phyloP scores from a whole-genome alignment of 768 basidiomycete genomes.

The Rhodocollybia butyracea region DNA sequence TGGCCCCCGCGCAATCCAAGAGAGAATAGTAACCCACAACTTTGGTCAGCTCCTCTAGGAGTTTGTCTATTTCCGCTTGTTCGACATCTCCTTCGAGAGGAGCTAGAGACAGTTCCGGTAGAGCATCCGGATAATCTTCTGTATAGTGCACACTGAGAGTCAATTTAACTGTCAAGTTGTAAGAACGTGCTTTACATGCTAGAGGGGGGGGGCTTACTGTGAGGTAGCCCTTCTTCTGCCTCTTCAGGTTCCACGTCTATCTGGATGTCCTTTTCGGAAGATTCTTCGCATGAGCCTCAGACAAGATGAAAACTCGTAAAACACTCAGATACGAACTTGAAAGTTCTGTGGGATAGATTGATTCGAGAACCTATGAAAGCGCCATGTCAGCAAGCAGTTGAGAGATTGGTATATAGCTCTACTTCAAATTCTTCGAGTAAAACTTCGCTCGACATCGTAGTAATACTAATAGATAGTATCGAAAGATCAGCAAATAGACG shows the following conservation, averaged over 20 bases:
- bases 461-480: too few relatives aligned
- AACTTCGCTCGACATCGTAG: conserved; percentile 60
- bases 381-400: neutral
- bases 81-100: conserved; percentile 56
- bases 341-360: conserved; percentile 94
- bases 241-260: conserved; percentile 90
- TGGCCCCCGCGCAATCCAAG: neutral
- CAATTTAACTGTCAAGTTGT: conserved; percentile 58
- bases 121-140: conserved; percentile 77
- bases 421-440: conserved; percentile 93
- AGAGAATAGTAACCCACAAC: conserved; percentile 40
- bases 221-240: conserved; percentile 56
- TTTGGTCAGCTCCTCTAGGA: conserved; percentile 55
- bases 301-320: conserved; percentile 25
- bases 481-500: neutral
- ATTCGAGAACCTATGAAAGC: conserved; percentile 76
- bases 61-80: conserved; percentile 48
- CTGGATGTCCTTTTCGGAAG: conserved; percentile 76
- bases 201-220: conserved; percentile 37
- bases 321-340: conserved; percentile 65
- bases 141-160: conserved; percentile 74
- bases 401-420: conserved; percentile 11
- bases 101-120: conserved; percentile 72
- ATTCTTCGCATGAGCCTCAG: conserved; percentile 67
- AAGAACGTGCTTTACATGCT: conserved; percentile 7